Evolutionary conservation across 225 moss, liverwort and hornwort species (phyloP).

Genomic region (Sphagnum tenellum): DNA sequence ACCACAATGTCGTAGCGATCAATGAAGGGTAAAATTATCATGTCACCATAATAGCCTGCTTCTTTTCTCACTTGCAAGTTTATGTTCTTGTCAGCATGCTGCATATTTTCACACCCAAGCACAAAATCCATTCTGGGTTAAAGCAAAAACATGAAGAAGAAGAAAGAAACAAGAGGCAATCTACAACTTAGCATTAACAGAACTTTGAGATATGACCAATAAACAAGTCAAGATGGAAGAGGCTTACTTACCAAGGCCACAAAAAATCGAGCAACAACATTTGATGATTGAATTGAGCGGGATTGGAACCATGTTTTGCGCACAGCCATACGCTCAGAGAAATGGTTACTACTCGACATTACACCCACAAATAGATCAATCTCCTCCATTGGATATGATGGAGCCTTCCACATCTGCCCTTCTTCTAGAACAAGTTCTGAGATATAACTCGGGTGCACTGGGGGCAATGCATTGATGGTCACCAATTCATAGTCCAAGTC

Average conservation of each 20-base stretch:
- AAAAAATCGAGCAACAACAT: constrained; percentile 27
- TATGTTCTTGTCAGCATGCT: constrained; percentile 58
- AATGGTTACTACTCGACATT: constrained; percentile 25
- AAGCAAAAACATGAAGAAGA: too few relatives aligned
- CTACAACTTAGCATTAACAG: too few relatives aligned
- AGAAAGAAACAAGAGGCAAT: too few relatives aligned
- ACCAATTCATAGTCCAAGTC: constrained; percentile 18
- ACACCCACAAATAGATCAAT: constrained; percentile 29
- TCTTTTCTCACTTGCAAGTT: constrained; percentile 48
- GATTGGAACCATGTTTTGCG: constrained; percentile 37
- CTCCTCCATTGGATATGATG: constrained; percentile 4
- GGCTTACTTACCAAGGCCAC: constrained; percentile 17
- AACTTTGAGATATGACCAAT: not conserved
- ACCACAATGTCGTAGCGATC: constrained; percentile 58
- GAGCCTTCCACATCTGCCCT: constrained; percentile 21
- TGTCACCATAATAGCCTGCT: constrained; percentile 48
- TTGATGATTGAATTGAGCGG: constrained; percentile 4
- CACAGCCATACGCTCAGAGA: constrained; percentile 33
- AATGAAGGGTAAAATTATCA: constrained; percentile 46
- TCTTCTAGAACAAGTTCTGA: constrained; percentile 40
- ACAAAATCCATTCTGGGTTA: too few relatives aligned
- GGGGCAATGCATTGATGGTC: constrained; percentile 14
- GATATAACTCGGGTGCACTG: constrained; percentile 51
- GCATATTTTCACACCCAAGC: not conserved
- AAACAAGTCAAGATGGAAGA: too few relatives aligned